A percentile compares a stretch with the other conserved stretches of the same genome.
Evolutionary conservation across 169 alveolate genomes (phyloP).

Genomic region (Cryptosporidium baileyi): DNA sequence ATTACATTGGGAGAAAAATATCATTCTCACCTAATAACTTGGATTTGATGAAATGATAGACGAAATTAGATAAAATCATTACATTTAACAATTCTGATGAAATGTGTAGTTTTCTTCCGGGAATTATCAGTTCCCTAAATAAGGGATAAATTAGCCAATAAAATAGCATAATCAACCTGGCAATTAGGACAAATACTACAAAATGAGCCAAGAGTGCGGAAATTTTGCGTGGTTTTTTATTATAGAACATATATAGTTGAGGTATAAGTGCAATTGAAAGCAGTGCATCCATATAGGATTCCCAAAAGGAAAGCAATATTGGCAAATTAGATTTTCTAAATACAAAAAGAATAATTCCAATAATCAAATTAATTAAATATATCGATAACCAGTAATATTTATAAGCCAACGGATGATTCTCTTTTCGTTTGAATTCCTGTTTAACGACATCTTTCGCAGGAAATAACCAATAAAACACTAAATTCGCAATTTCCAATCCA

Average conservation of each 20-base stretch:
- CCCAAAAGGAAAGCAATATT: conserved; percentile 72
- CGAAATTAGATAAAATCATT: conserved; percentile 70
- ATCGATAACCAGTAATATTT: conserved; percentile 2
- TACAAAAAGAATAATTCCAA: conserved; percentile 30
- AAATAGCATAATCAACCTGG: conserved; percentile 68
- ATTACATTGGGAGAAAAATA: conserved; percentile 71
- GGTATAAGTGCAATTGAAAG: conserved; percentile 76
- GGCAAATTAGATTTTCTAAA: conserved; percentile 52
- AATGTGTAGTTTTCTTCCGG: conserved; percentile 75
- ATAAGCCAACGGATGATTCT: conserved; percentile 5
- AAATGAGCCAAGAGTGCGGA: conserved; percentile 72
- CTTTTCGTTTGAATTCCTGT: neutral
- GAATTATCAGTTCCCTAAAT: conserved; percentile 48
- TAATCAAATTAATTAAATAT: conserved; percentile 3
- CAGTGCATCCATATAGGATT: conserved; percentile 74
- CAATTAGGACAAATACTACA: conserved; percentile 73
- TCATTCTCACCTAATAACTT: conserved; percentile 67
- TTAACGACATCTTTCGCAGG: neutral
- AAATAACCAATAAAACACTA: neutral
- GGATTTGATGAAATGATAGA: conserved; percentile 72
- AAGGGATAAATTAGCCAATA: conserved; percentile 74
- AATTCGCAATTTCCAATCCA: conserved; percentile 65
- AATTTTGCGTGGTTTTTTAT: conserved; percentile 74
- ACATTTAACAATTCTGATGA: conserved; percentile 73
- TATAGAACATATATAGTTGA: conserved; percentile 76